Evolutionary conservation across 2,329 filamentous ascomycete species (phyloP), one percentile per base, ranked within the genome.

Genomic region (Chaetomium olivaceum): DNA sequence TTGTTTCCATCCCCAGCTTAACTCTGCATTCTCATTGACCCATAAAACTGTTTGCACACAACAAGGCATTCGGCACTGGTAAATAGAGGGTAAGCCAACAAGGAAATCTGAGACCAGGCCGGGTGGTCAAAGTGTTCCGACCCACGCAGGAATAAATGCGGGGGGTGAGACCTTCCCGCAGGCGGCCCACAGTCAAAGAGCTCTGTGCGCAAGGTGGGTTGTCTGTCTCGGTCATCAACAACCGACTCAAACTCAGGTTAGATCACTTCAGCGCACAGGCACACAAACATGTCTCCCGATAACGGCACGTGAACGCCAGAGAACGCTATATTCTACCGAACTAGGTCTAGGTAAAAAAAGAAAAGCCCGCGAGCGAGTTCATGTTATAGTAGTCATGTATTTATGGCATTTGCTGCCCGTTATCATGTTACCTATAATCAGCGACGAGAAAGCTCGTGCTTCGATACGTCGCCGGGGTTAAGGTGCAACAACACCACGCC

Each of bases 91-190:
- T 6, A 43, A 43, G 16, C 4, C 39, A 21, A 23, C n/a, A 6
- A 3, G 16, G 43, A 21, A 29, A 14, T 55, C 29, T 21, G 4
- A 19, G 23, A 6, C 27, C 27, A 3, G 54, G 23, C 21, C 31
- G 8, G 9, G 33, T 57, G 29, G 50, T 54, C 33, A 54, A 61
- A 55, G 58, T 29, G 46, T 21, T 19, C 39, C 39, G 7, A 54
- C 19, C 46, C 27, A 52, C 58, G 55, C 54, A 58, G 52, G 36
- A 54, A 56, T 48, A 12, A 51, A 43, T 63, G 46, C 55, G 52
- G 56, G 61, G 48, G 33, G 39, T 58, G 33, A 58, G 46, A 52
- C 55, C 8, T 25, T 27, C 39, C 8, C 61, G 21, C 39, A 58
- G 21, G 43, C 29, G 23, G 52, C 36, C 16, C 16, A 27, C 31